phyloP scores from a whole-genome alignment of 1,139 yeast genomes.

The Magnusiomyces fungicola region DNA sequence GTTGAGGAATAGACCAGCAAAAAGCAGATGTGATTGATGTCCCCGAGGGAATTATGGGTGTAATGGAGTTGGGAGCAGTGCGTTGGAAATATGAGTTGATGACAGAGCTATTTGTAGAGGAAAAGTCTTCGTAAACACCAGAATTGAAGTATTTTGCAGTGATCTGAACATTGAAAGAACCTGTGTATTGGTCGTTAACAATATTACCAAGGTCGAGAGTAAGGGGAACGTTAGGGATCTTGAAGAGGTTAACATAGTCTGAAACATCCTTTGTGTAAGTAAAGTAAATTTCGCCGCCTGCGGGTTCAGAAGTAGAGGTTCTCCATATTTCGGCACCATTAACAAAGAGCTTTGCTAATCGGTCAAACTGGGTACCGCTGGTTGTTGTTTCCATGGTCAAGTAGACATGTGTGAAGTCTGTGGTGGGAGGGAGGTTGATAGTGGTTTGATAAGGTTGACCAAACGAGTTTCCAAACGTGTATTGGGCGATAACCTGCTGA shows the following conservation, averaged over 20 bases:
- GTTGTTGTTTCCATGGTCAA: constrained; percentile 52
- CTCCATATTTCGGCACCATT: constrained; percentile 72
- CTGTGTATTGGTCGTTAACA: constrained; percentile 49
- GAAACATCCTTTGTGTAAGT: constrained; percentile 58
- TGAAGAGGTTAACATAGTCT: constrained; percentile 47
- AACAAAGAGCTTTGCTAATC: constrained; percentile 63
- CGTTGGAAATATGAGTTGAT: constrained; percentile 10
- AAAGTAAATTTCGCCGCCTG: constrained; percentile 39
- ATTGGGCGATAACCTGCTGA: constrained; percentile 9
- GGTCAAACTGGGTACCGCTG: constrained; percentile 66
- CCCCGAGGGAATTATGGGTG: constrained; percentile 14
- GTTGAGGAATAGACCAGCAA: constrained; percentile 22
- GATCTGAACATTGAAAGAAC: constrained; percentile 51
- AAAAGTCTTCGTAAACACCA: constrained; percentile 2
- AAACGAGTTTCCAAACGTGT: constrained; percentile 49
- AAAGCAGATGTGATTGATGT: constrained; percentile 6
- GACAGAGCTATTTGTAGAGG: constrained; percentile 7
- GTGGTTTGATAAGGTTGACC: constrained; percentile 43
- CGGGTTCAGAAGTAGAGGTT: constrained; percentile 79
- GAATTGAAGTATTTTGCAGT: constrained; percentile 45
- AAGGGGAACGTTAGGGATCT: constrained; percentile 39
- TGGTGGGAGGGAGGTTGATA: constrained; percentile 36
- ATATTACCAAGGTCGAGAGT: constrained; percentile 54
- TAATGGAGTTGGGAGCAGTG: constrained; percentile 14
- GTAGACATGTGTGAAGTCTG: constrained; percentile 52